Conservation (phyloP, 768 basidiomycete species). For the Termitomyces sp. region DNA sequence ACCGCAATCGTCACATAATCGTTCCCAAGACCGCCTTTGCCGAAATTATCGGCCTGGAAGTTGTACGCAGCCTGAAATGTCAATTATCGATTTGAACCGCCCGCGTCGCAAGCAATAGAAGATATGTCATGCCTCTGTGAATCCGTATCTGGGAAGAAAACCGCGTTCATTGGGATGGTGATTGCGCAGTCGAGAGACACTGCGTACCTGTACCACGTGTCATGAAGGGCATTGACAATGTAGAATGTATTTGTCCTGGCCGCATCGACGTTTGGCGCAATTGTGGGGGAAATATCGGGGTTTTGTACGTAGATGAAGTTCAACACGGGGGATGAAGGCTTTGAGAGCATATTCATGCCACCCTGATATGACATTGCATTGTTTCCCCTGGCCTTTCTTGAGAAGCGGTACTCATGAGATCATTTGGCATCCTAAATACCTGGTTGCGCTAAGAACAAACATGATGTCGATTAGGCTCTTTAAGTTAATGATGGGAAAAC, state of each 20-base stretch:
- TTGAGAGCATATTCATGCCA: constrained; percentile 20
- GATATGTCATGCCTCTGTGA: constrained; percentile 35
- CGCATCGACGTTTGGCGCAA: constrained; percentile 41
- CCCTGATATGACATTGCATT: constrained; percentile 31
- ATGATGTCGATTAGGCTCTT: not conserved
- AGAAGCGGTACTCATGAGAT: not conserved
- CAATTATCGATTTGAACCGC: not conserved
- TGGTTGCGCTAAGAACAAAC: not conserved
- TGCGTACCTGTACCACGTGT: constrained; percentile 30
- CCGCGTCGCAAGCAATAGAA: not conserved
- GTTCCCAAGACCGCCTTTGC: no score
- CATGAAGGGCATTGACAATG: constrained; percentile 56
- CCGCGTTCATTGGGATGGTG: no score
- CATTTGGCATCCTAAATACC: not conserved
- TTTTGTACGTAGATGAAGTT: constrained; percentile 35
- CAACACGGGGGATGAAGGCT: constrained; percentile 30
- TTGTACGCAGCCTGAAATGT: no score
- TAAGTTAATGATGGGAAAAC: not conserved
- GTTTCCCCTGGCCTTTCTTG: constrained; percentile 24
- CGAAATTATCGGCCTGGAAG: no score
- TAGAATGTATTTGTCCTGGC: constrained; percentile 55
- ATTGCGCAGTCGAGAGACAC: not conserved
- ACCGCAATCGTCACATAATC: no score
- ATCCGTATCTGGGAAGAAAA: constrained; percentile 32
- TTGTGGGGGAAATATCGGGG: constrained; percentile 21